Base-by-base conservation (phyloP, 2,329 filamentous ascomycete species). In the Botryotinia globosa region DNA sequence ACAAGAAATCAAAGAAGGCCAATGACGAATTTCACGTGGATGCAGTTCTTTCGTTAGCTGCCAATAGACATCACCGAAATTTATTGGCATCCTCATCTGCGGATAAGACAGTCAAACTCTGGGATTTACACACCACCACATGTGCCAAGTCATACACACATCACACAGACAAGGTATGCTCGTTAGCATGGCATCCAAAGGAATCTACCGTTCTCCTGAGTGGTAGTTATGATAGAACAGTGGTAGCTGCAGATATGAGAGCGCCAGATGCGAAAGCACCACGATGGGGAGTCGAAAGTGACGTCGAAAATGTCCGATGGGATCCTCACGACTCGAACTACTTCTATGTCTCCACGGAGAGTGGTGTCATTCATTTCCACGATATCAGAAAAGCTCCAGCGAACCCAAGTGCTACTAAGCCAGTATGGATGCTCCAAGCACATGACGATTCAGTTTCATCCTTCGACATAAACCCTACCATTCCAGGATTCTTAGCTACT, bases 111-210 rank as follows among this genome's bases (percentile, higher is more conserved):
- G 91, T 98, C 80, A 99, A 99, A 85, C 88, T 99, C 32, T 99
- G 96, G 96, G 96, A 99, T 81, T 85, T 99, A 75, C 93, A 94
- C 84, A 98, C 94, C 4, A 88, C 92, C 74, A 94, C 91, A 82
- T 97, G 94, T 83, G 96, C 96, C 79, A 96, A 98, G 84, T 98
- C 94, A 62, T 99, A 99, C 86, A 87, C 89, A 25, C 93, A 97
- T 83, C 96, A 99, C 84, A 97, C 93, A 51, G 96, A 98, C 86
- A 99, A 99, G 85, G 94, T 98, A 77, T 99, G 94, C 87, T 94
- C 95, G 34, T 85, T 99, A 72, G 92, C 95, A 76, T 99, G 97
- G 96, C 94, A 98, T 85, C 88, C 92, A 0, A 88, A 87, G 61
- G 93, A 98, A 82, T 90, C 94, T 4, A 98, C 96, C 0, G 90